Percentiles rank a stretch among this genome's conserved stretches.
Conservation (phyloP, 306 rosid species). For the Vigna unguiculata region DNA sequence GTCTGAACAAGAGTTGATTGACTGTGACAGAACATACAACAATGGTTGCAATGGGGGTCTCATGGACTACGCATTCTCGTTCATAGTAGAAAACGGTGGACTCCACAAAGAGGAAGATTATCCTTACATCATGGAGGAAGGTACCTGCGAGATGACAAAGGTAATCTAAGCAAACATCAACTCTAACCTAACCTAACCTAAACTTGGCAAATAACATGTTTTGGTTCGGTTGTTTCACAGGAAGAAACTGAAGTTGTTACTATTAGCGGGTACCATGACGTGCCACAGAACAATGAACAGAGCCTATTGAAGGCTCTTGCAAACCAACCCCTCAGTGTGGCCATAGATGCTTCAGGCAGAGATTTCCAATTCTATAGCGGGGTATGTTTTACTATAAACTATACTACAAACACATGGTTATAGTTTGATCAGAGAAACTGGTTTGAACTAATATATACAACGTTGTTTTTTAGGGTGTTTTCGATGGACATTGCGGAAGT, state of each 20-base stretch:
- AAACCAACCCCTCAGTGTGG: slow-evolving; percentile 89
- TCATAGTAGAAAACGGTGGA: slow-evolving; percentile 61
- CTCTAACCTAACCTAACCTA: neutral
- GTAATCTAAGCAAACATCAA: slow-evolving; percentile 37
- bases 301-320: slow-evolving; percentile 88
- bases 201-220: neutral
- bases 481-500: slow-evolving; percentile 79
- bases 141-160: slow-evolving; percentile 77
- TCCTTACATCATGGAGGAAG: slow-evolving; percentile 87
- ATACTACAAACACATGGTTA: neutral
- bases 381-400: slow-evolving; percentile 45
- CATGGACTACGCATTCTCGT: slow-evolving; percentile 76
- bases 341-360: slow-evolving; percentile 83
- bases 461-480: slow-evolving; percentile 63
- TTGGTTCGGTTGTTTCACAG: slow-evolving; percentile 48
- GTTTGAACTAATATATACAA: neutral
- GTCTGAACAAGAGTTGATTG: slow-evolving; percentile 74
- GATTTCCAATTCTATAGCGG: slow-evolving; percentile 95
- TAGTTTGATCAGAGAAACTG: neutral
- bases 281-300: slow-evolving; percentile 80
- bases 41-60: slow-evolving; percentile 82
- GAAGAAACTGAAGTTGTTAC: slow-evolving; percentile 65
- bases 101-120: slow-evolving; percentile 73
- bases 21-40: slow-evolving; percentile 70
- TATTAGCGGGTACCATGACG: slow-evolving; percentile 81